Evolutionary conservation across 192 early-diverging fungal genomes (phyloP).

Genomic region (Coemansia interrupta): DNA sequence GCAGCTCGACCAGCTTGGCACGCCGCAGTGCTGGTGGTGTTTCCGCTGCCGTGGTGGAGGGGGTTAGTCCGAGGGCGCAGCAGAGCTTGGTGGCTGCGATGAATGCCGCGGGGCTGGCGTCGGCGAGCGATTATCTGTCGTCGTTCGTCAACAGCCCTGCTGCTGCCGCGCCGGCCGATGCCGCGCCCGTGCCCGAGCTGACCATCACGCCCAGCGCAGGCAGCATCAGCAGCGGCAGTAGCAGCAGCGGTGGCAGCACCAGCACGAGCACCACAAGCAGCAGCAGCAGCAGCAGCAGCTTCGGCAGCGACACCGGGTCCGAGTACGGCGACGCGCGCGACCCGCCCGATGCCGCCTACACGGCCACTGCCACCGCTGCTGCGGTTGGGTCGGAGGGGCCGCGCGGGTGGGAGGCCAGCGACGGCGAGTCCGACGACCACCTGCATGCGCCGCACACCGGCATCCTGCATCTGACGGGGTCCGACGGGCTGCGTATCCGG

Average conservation of each 20-base stretch:
- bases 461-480: background rate
- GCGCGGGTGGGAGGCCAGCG: conserved; percentile 19
- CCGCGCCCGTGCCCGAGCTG: background rate
- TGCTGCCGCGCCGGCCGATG: background rate
- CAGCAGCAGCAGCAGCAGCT: conserved; percentile 5
- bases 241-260: background rate
- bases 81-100: too few species aligned
- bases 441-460: conserved; percentile 7
- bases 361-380: too few species aligned
- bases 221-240: background rate
- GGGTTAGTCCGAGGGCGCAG: too few species aligned
- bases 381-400: background rate
- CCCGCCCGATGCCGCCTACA: background rate
- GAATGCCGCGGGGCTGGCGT: background rate
- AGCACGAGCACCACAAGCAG: background rate
- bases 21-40: too few species aligned
- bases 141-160: conserved; percentile 10
- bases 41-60: too few species aligned
- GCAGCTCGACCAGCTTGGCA: conserved; percentile 2
- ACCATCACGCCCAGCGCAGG: background rate
- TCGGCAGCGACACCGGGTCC: conserved; percentile 4
- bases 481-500: background rate
- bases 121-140: conserved; percentile 2
- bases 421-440: conserved; percentile 28
- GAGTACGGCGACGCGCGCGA: background rate